Base-by-base conservation (phyloP, 306 rosid genomes). In the Canavalia ensiformis region DNA sequence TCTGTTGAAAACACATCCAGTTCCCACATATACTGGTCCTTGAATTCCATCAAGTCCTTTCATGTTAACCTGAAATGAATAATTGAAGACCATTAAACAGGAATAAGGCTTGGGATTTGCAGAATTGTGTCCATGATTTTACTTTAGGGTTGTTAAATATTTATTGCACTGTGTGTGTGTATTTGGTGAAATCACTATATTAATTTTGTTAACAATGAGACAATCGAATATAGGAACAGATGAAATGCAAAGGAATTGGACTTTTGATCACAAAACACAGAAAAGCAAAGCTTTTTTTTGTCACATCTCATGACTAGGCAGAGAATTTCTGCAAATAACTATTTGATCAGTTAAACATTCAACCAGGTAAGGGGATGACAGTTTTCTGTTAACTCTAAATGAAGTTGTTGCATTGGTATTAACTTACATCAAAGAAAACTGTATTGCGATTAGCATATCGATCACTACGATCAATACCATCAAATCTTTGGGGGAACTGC, bases 401-500 rank as follows among this genome's bases (percentile, higher is more conserved):
- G 11, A 74, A 28, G 8, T 70, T 10, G 2, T 57, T 60, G 33
- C 70, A 60, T 73, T 28, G 70, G 47, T 37, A 83, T 34, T 70
- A 83, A 91, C 98, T 90, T 88, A 93, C 99, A 75, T 95, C 99
- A 86, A 95, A 95, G 98, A 95, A 95, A 87, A 95, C 99, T 7
- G 91, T 90, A 73, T 95, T 95, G 79, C 98, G 93, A 68, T 95
- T 95, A 81, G 99, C 99, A 84, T 95, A 95, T 87, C 99, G 90
- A 85, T 95, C 99, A 84, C 99, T 95, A 10, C 93, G 93, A 81
- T 95, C 99, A 79, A 95, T 95, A 83, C 99, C 99, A 72, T 95
- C 99, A 73, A 95, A 95, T 79, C 99, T 93, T 88, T 95, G 99
- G 71, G 99, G 99, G 84, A 95, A 95, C 83, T 95, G 99, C 34